phyloP scores from a whole-genome alignment of 805 yeast species.

The Saccharomycopsis sp. region DNA sequence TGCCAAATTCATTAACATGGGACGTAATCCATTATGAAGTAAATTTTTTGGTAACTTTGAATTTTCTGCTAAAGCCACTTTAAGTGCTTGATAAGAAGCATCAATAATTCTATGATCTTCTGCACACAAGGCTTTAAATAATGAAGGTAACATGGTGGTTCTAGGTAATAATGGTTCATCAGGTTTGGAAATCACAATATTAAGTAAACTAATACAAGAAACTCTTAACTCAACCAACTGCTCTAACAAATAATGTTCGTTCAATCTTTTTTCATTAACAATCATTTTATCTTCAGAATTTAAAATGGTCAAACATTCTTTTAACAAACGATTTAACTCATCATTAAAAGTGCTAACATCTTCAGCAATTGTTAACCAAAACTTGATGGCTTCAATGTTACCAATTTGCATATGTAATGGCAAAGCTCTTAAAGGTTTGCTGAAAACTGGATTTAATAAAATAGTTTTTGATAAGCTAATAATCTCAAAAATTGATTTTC shows the following conservation, averaged over 20 bases:
- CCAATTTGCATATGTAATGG: constrained; percentile 99
- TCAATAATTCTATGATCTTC: constrained; percentile 78
- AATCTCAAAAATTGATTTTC: constrained; percentile 59
- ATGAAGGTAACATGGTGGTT: constrained; percentile 79
- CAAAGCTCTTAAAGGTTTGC: constrained; percentile 89
- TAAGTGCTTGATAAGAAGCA: constrained; percentile 85
- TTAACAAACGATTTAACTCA: constrained; percentile 70
- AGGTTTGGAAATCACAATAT: constrained; percentile 74
- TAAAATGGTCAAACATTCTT: constrained; percentile 86
- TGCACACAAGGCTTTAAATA: constrained; percentile 84
- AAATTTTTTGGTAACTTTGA: constrained; percentile 87
- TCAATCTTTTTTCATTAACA: constrained; percentile 66
- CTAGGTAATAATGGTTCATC: constrained; percentile 74
- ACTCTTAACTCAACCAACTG: constrained; percentile 80
- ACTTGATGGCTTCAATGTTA: constrained; percentile 90
- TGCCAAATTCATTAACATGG: constrained; percentile 89
- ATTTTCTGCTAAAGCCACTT: constrained; percentile 72
- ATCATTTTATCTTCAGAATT: constrained; percentile 96
- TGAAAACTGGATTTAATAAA: constrained; percentile 85
- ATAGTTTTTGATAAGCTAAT: constrained; percentile 76
- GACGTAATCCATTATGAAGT: constrained; percentile 89
- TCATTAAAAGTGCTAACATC: constrained; percentile 81
- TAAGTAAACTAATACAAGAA: constrained; percentile 77
- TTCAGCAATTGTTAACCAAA: constrained; percentile 69
- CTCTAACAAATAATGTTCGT: constrained; percentile 80